Evolutionary conservation across 2,329 filamentous ascomycete genomes (phyloP), one percentile per base, ranked within the genome.

Genomic region (Pseudogymnoascus sp.): DNA sequence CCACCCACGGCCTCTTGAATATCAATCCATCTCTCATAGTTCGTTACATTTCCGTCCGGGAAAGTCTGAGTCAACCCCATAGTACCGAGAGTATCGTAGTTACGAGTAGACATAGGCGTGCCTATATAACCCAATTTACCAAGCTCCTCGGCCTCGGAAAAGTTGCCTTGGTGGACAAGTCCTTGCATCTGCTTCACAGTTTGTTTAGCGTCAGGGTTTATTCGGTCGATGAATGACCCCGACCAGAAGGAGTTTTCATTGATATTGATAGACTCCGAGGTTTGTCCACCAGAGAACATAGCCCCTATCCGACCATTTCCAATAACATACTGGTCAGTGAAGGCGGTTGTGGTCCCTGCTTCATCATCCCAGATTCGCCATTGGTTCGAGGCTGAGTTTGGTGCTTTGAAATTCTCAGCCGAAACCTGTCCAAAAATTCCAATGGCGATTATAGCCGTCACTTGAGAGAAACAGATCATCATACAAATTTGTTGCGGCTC

Each of bases 231-330:
- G 6, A 70, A 70, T 5, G 72, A 73, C 59, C 76, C 76, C 62
- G 72, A 76, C 75, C 75, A 78, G 16, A 76, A 71, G 7, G 76
- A 77, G 62, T 79, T 76, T 64, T 79, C 77, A 60, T 79, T 79
- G n/a, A 79, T 67, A 32, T 72, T 70, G 16, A 79, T 68, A 18
- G 73, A 66, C 63, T 79, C 77, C 2, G 70, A 72, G 22, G 68
- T 63, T 9, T 72, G 70, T 35, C 71, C 69, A 12, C 77, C 77
- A 64, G 75, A 74, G 32, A 78, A 66, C 74, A 78, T 77, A 30
- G 65, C 66, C 20, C 68, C 67, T 4, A 70, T 62, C 50, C 76
- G 72, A 32, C 77, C 77, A 64, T 79, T 79, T 18, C 78, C 77
- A 60, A 79, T 70, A 43, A 43, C 22, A 59, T 37, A 62, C 18